Evolutionary conservation across 345 rosid genomes (phyloP).

Genomic region (Hibiscus mutabilis): DNA sequence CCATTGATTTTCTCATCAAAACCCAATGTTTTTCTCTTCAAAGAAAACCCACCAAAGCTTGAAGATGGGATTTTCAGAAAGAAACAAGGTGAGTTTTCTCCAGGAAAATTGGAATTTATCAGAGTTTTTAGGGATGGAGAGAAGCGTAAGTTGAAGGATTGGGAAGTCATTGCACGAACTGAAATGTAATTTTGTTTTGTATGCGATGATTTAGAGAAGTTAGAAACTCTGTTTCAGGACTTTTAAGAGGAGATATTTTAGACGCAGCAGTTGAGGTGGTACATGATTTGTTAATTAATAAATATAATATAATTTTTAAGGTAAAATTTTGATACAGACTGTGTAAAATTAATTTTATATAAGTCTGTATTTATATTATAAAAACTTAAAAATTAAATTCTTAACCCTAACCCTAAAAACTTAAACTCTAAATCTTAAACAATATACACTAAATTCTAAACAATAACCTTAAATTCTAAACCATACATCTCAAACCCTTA

Average conservation of each 20-base stretch:
- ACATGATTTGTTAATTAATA: too few relatives aligned
- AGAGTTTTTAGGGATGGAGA: slow-evolving; percentile 28
- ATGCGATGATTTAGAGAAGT: not conserved
- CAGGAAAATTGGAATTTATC: slow-evolving; percentile 16
- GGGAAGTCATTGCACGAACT: slow-evolving; percentile 22
- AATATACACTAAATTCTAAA: too few relatives aligned
- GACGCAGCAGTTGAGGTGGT: too few relatives aligned
- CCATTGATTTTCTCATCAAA: slow-evolving; percentile 19
- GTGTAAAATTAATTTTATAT: too few relatives aligned
- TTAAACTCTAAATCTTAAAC: too few relatives aligned
- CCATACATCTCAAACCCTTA: too few relatives aligned
- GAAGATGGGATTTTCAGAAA: slow-evolving; percentile 6
- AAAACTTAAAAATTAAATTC: too few relatives aligned
- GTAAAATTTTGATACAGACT: too few relatives aligned
- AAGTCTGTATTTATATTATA: too few relatives aligned
- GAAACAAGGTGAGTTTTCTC: slow-evolving; percentile 12
- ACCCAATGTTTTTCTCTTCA: slow-evolving; percentile 4
- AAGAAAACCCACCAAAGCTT: slow-evolving; percentile 13
- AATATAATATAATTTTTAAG: too few relatives aligned
- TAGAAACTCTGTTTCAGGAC: not conserved
- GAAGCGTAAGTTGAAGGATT: slow-evolving; percentile 22
- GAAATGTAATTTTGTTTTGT: not conserved
- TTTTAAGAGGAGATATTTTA: not conserved
- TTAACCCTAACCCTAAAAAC: too few relatives aligned
- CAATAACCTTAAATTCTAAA: too few relatives aligned